A percentile compares a stretch with the other conserved stretches of the same genome.
These are phyloP conservation scores for Solanum phureja DNA, from an alignment of 257 asterid genomes.

Conservation along the genomic window DNA sequence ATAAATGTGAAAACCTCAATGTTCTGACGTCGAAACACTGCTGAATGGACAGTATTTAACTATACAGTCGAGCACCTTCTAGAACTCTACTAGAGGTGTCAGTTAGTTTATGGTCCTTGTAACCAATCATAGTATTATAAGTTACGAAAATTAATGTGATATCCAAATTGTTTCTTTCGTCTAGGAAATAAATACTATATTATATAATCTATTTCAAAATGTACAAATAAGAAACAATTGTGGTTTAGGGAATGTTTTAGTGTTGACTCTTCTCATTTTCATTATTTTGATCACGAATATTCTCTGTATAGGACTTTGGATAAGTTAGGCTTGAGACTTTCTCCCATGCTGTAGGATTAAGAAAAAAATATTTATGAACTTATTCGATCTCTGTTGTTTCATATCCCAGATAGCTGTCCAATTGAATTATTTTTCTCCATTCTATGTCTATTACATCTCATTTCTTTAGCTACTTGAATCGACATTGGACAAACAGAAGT, in stretches of 20 bases:
- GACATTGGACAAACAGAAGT: not conserved
- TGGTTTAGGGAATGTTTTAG: not conserved
- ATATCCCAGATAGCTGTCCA: not conserved
- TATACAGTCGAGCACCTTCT: too few species aligned
- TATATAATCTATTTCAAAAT: not conserved
- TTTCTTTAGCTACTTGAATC: not conserved
- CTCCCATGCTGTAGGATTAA: not conserved
- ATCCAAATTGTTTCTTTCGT: not conserved
- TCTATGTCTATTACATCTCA: not conserved
- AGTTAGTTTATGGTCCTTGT: not conserved
- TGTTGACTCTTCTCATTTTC: not conserved
- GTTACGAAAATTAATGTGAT: not conserved
- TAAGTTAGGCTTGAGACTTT: not conserved
- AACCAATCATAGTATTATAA: not conserved
- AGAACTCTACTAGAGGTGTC: too few species aligned
- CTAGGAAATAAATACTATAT: not conserved
- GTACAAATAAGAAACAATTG: not conserved
- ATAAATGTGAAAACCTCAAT: not conserved
- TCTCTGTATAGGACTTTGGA: not conserved
- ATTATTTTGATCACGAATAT: not conserved
- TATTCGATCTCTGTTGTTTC: not conserved
- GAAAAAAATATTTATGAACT: not conserved
- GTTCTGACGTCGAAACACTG: too few species aligned
- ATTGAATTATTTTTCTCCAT: not conserved
- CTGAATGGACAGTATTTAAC: too few species aligned